A percentile compares a stretch with the other conserved stretches of the same genome.
Conservation (phyloP, 2,329 filamentous ascomycete genomes). For the Bipolaris cookei region DNA sequence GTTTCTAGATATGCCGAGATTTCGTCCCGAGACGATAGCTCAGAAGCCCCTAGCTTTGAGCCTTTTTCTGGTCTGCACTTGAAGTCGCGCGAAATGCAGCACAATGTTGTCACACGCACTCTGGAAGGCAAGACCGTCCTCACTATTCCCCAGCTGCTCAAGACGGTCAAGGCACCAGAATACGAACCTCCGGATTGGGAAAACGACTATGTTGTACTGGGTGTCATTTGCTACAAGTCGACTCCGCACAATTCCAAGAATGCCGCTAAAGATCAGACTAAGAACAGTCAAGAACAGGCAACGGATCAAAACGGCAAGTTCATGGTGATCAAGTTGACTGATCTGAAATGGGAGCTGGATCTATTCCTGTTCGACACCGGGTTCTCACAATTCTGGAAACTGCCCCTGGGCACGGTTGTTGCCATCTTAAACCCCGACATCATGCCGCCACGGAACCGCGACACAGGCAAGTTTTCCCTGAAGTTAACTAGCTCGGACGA, state of each 20-base stretch:
- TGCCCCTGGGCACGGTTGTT: conserved; percentile 88
- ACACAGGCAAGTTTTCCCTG: conserved; percentile 84
- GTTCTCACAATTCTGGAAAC: conserved; percentile 91
- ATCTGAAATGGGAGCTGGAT: conserved; percentile 89
- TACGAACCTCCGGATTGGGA: conserved; percentile 83
- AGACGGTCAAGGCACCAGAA: conserved; percentile 78
- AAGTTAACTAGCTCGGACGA: conserved; percentile 86
- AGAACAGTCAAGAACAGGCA: conserved; percentile 53
- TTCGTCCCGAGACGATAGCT: conserved; percentile 50
- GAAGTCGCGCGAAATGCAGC: conserved; percentile 80
- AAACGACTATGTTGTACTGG: conserved; percentile 88
- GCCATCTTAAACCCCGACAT: conserved; percentile 91
- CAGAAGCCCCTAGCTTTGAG: conserved; percentile 67
- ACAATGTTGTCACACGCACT: conserved; percentile 78
- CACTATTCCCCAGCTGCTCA: conserved; percentile 79
- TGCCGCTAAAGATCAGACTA: conserved; percentile 50
- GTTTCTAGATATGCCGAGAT: conserved; percentile 42
- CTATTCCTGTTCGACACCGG: conserved; percentile 90
- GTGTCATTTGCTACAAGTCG: conserved; percentile 86
- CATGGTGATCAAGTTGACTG: conserved; percentile 87
- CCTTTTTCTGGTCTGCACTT: conserved; percentile 86
- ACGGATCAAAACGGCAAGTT: conserved; percentile 76
- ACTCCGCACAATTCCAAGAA: conserved; percentile 70
- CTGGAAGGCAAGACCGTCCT: conserved; percentile 79
- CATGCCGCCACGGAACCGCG: conserved; percentile 81